Percentiles rank a stretch among this genome's conserved stretches.
Evolutionary conservation across 306 rosid genomes (phyloP).

Genomic region (Gleditsia sinensis): DNA sequence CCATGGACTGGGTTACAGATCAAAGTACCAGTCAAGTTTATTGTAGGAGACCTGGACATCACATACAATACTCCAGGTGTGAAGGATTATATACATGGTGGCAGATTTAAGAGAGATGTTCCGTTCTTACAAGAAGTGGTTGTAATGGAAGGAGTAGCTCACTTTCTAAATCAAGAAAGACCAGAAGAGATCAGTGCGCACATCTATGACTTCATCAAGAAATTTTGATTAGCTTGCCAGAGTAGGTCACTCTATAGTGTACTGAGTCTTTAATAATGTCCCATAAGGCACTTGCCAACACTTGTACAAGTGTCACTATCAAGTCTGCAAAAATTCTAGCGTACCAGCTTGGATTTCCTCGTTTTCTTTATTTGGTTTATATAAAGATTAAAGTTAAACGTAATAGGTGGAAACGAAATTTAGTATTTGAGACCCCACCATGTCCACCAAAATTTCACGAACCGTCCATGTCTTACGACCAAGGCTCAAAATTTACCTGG

Average conservation of each 20-base stretch:
- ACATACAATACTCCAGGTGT: conserved; percentile 60
- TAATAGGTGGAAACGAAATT: no score
- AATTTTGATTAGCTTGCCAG: conserved; percentile 43
- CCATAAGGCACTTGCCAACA: neutral
- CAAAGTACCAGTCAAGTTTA: conserved; percentile 71
- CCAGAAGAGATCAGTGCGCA: conserved; percentile 58
- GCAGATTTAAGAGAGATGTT: conserved; percentile 55
- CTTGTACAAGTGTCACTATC: neutral
- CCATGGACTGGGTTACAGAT: conserved; percentile 66
- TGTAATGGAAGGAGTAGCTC: conserved; percentile 66
- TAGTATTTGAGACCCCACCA: no score
- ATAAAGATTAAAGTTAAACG: neutral
- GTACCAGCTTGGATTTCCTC: neutral
- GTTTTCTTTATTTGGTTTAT: neutral
- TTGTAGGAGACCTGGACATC: conserved; percentile 65
- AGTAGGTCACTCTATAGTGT: neutral
- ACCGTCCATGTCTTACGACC: no score
- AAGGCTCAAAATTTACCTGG: no score
- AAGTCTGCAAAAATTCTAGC: conserved; percentile 18
- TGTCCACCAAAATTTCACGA: no score
- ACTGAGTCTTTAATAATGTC: neutral
- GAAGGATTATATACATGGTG: conserved; percentile 58
- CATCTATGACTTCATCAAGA: conserved; percentile 65
- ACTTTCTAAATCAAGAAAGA: conserved; percentile 63
- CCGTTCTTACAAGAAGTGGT: conserved; percentile 68